phyloP scores from a whole-genome alignment of 306 rosid genomes.

The Aeschynomene evenia region DNA sequence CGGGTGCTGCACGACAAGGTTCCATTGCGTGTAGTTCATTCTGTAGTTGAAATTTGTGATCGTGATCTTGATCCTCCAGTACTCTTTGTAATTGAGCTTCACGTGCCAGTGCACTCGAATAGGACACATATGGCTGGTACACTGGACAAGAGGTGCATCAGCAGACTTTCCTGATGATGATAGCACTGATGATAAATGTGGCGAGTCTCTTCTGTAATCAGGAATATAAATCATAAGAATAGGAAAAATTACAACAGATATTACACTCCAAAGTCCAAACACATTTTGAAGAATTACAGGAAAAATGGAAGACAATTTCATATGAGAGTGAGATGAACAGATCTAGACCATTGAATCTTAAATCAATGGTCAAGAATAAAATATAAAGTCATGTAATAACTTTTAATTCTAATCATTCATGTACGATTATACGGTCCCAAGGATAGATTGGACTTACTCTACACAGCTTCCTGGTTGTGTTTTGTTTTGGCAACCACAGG shows the following conservation, averaged over 20 bases:
- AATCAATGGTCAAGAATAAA: too few species aligned
- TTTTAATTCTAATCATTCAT: too few species aligned
- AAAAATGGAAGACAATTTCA: not conserved
- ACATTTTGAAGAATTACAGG: not conserved
- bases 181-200: slow-evolving; percentile 74
- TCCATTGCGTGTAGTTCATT: slow-evolving; percentile 93
- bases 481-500: slow-evolving; percentile 87
- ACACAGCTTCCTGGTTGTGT: slow-evolving; percentile 74
- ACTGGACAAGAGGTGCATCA: slow-evolving; percentile 74
- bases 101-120: slow-evolving; percentile 99
- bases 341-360: too few species aligned
- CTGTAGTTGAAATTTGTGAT: slow-evolving; percentile 93
- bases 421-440: too few species aligned
- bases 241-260: not conserved
- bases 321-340: too few species aligned
- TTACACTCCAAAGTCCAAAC: not conserved
- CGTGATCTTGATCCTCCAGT: slow-evolving; percentile 95
- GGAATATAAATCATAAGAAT: slow-evolving; percentile 13
- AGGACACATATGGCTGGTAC: slow-evolving; percentile 98
- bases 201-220: slow-evolving; percentile 58
- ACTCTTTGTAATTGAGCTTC: slow-evolving; percentile 91
- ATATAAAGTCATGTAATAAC: too few species aligned
- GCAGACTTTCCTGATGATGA: slow-evolving; percentile 51
- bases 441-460: slow-evolving; percentile 52
- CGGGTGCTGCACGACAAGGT: slow-evolving; percentile 95